Conservation (phyloP, 345 rosid genomes). For the Camelina sativa region DNA sequence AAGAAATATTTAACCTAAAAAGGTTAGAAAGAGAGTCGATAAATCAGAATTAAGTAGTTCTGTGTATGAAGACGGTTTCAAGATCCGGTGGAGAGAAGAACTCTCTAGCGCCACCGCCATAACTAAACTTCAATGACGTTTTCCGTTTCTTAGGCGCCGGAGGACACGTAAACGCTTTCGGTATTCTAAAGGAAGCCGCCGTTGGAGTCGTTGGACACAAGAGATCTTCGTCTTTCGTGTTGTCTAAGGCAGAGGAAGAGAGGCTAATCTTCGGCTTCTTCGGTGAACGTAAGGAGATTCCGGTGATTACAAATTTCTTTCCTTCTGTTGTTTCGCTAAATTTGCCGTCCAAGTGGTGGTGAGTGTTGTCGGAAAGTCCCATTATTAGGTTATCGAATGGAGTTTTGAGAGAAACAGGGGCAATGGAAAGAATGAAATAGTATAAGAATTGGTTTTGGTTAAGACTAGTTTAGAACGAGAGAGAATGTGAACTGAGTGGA, state of each 20-base stretch:
- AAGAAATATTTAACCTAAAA: constrained; percentile 1
- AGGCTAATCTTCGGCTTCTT: constrained; percentile 16
- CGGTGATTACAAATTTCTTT: constrained; percentile 29
- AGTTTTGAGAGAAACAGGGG: not conserved
- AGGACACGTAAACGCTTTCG: constrained; percentile 29
- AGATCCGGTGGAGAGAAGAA: constrained; percentile 45
- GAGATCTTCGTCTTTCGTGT: constrained; percentile 20
- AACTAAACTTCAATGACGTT: constrained; percentile 22
- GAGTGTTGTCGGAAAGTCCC: constrained; percentile 23
- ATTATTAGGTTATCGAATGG: constrained; percentile 6
- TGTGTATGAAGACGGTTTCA: constrained; percentile 28
- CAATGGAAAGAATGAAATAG: not conserved
- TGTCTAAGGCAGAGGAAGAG: not conserved
- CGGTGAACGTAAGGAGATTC: constrained; percentile 11
- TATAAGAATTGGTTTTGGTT: constrained; percentile 6
- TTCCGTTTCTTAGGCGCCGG: constrained; percentile 41
- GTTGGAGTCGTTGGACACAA: constrained; percentile 37
- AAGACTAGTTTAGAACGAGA: constrained; percentile 16
- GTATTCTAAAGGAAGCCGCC: constrained; percentile 21
- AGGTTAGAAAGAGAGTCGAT: not conserved
- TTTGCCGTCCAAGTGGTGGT: constrained; percentile 7
- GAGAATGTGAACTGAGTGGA: constrained; percentile 33
- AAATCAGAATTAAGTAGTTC: constrained; percentile 15
- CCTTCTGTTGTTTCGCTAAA: not conserved
- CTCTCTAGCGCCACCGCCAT: constrained; percentile 25